Conservation (phyloP, 495 filamentous ascomycete species). For the Jackrogersella minutella region DNA sequence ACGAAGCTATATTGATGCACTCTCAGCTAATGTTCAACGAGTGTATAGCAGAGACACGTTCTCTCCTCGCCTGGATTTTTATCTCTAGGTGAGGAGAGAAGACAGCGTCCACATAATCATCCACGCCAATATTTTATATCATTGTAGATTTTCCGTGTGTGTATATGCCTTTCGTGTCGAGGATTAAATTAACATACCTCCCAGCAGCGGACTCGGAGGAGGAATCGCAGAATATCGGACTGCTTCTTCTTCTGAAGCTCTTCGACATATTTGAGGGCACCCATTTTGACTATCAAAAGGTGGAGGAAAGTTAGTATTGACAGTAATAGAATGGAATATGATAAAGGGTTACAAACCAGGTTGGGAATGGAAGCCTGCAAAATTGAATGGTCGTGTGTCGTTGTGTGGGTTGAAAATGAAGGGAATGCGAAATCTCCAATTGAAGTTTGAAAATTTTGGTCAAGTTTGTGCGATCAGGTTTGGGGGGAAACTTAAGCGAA, state of each 20-base stretch:
- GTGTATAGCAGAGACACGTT: slow-evolving; percentile 83
- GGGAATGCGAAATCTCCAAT: slow-evolving; percentile 39
- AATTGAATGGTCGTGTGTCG: slow-evolving; percentile 47
- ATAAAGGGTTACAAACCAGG: slow-evolving; percentile 42
- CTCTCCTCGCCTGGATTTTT: slow-evolving; percentile 11
- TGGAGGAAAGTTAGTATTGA: slow-evolving; percentile 32
- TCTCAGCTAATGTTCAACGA: slow-evolving; percentile 99
- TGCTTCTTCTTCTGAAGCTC: slow-evolving; percentile 99
- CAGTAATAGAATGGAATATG: slow-evolving; percentile 1
- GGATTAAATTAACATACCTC: slow-evolving; percentile 81
- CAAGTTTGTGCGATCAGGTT: slow-evolving; percentile 42
- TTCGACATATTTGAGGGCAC: slow-evolving; percentile 98
- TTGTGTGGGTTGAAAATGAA: slow-evolving; percentile 31
- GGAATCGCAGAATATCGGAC: slow-evolving; percentile 98
- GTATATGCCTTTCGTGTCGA: slow-evolving; percentile 43
- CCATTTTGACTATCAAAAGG: slow-evolving; percentile 67
- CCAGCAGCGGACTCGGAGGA: slow-evolving; percentile 99
- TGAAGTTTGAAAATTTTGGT: slow-evolving; percentile 38
- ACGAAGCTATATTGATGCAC: slow-evolving; percentile 99
- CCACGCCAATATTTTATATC: slow-evolving; percentile 39
- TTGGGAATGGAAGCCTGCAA: slow-evolving; percentile 46
- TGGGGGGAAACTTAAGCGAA: slow-evolving; percentile 44
- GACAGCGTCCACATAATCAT: slow-evolving; percentile 48
- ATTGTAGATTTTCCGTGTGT: slow-evolving; percentile 43
- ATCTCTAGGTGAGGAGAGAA: slow-evolving; percentile 32